Conservation (phyloP, 352 stramenopile genomes). For the Phytophthora tentaculata region DNA sequence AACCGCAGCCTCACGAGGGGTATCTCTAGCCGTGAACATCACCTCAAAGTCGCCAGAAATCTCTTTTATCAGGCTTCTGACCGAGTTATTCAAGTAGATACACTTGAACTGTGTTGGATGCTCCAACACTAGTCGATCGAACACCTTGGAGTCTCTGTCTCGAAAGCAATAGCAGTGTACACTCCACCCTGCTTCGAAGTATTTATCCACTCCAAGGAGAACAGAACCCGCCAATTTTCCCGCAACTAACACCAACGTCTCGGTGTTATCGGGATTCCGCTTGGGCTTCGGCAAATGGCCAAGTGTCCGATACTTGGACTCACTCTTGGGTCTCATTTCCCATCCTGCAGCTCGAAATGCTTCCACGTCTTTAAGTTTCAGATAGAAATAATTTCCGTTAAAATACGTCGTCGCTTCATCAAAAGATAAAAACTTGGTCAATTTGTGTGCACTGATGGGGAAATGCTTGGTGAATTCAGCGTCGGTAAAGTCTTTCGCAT, state of each 20-base stretch:
- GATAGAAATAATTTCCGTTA: conserved; percentile 22
- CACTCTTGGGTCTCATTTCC: conserved; percentile 30
- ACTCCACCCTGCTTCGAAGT: conserved; percentile 27
- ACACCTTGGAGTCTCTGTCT: conserved; percentile 18
- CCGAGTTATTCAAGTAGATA: conserved; percentile 21
- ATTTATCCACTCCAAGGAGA: conserved; percentile 24
- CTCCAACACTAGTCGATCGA: conserved; percentile 11
- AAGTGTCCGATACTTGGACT: conserved; percentile 24
- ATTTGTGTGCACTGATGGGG: conserved; percentile 22
- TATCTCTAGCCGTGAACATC: conserved; percentile 11
- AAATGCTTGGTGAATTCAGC: conserved; percentile 20
- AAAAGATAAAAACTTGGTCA: conserved; percentile 22
- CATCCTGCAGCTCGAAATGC: conserved; percentile 26
- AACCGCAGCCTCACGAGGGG: not conserved
- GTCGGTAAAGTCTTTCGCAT: conserved; percentile 22
- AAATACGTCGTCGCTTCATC: conserved; percentile 12
- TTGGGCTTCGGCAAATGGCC: conserved; percentile 31
- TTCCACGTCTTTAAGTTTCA: conserved; percentile 25
- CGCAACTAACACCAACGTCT: conserved; percentile 28
- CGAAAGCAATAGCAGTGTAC: conserved; percentile 32
- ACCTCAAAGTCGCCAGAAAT: conserved; percentile 13
- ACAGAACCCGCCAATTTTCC: conserved; percentile 17
- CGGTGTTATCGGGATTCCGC: not conserved
- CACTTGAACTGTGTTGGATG: conserved; percentile 21
- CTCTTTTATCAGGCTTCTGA: conserved; percentile 24